Conservation (phyloP, 306 rosid genomes). For the Acacia melanoxylon region DNA sequence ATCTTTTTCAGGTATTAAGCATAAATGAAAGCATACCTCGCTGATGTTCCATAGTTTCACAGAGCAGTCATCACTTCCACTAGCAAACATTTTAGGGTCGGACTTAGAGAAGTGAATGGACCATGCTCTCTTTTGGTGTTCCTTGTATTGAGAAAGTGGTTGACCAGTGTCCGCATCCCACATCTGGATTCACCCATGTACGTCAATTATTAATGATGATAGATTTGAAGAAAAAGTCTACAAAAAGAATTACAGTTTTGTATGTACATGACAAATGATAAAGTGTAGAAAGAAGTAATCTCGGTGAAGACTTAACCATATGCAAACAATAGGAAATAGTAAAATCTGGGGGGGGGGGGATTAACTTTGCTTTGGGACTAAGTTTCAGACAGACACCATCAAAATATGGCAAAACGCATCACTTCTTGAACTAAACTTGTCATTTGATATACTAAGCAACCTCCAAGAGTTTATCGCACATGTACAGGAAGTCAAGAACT, state of each 20-base stretch:
- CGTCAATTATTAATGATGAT: constrained; percentile 24
- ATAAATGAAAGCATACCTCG: constrained; percentile 64
- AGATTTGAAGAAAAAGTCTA: constrained; percentile 11
- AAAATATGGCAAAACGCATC: not conserved
- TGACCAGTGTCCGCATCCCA: constrained; percentile 96
- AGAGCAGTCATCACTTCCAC: constrained; percentile 90
- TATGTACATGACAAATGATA: constrained; percentile 4
- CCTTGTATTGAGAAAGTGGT: constrained; percentile 66
- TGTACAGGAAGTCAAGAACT: not conserved
- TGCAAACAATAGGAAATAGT: not conserved
- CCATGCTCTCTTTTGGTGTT: constrained; percentile 93
- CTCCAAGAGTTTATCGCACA: not conserved
- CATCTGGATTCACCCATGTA: constrained; percentile 58
- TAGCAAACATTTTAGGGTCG: constrained; percentile 85
- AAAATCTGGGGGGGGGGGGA: not conserved
- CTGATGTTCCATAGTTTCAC: constrained; percentile 89
- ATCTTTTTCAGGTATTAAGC: constrained; percentile 9
- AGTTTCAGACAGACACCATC: not conserved
- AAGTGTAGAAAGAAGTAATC: not conserved
- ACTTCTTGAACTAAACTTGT: not conserved
- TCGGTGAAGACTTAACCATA: not conserved
- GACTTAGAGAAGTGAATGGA: constrained; percentile 83
- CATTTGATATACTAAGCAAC: not conserved
- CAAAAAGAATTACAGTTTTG: constrained; percentile 12
- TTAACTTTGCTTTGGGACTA: not conserved